Conservation (phyloP, 106 monocot species). For the Acorus calamus region DNA sequence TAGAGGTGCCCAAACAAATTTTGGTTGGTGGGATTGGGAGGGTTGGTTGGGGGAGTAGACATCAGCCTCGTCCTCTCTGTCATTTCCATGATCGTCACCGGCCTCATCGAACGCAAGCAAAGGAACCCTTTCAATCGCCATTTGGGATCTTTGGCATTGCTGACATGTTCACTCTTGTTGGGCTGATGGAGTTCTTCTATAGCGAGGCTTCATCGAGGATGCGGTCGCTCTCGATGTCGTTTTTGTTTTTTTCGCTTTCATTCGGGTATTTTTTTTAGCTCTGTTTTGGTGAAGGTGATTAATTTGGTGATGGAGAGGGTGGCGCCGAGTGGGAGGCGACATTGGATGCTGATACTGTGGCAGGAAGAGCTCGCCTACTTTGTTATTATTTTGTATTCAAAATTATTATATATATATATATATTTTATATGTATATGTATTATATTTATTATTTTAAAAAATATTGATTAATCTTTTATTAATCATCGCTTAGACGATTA, state of each 20-base stretch:
- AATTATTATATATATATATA: too few species aligned
- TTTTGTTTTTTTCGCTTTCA: neutral
- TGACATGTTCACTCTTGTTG: constrained; percentile 1
- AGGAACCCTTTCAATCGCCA: neutral
- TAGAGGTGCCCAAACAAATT: too few species aligned
- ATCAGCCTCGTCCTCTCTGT: constrained; percentile 1
- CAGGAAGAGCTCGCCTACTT: too few species aligned
- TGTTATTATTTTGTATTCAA: too few species aligned
- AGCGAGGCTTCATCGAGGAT: neutral
- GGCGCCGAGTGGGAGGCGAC: too few species aligned
- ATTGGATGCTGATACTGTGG: neutral
- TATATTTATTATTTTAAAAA: too few species aligned
- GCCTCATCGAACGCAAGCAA: neutral
- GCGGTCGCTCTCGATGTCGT: neutral
- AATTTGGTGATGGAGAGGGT: too few species aligned
- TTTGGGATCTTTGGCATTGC: neutral
- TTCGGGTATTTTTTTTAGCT: neutral
- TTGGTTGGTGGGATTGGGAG: too few species aligned
- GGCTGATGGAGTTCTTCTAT: neutral
- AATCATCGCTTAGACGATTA: too few species aligned
- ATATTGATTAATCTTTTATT: too few species aligned
- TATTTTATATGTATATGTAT: too few species aligned
- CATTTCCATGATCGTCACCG: neutral
- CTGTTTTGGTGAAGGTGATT: neutral
- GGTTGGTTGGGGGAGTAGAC: neutral